Conservation (phyloP, 2,329 filamentous ascomycete genomes). For the Eurotiales sp. region DNA sequence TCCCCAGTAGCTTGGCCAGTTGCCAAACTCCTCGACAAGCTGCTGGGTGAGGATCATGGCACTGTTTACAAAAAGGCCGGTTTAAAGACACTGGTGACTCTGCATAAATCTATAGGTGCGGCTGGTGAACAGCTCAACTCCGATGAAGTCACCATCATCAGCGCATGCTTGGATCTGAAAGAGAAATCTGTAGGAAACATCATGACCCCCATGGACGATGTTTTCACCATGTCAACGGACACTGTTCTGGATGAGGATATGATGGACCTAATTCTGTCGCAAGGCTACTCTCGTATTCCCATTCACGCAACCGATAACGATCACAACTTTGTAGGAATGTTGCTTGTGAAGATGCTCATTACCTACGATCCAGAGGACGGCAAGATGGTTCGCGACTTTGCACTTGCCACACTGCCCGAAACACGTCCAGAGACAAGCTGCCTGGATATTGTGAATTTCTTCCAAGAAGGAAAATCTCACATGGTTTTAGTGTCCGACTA, state of each 20-base stretch:
- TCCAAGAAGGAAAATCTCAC: slow-evolving; percentile 98
- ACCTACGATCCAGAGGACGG: slow-evolving; percentile 96
- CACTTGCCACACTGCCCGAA: slow-evolving; percentile 88
- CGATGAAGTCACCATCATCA: slow-evolving; percentile 98
- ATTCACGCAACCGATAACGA: slow-evolving; percentile 83
- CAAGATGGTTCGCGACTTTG: slow-evolving; percentile 82
- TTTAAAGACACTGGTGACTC: slow-evolving; percentile 88
- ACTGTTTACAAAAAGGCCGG: slow-evolving; percentile 98
- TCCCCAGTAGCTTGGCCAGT: slow-evolving; percentile 89
- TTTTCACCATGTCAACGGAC: slow-evolving; percentile 95
- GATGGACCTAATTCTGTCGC: slow-evolving; percentile 89
- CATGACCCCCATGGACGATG: slow-evolving; percentile 98
- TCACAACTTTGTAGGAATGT: slow-evolving; percentile 92
- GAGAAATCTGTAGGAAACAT: slow-evolving; percentile 92
- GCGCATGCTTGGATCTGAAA: slow-evolving; percentile 91
- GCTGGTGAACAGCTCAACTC: slow-evolving; percentile 85
- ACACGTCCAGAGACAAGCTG: slow-evolving; percentile 94
- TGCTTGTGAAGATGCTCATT: slow-evolving; percentile 96
- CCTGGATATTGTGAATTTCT: slow-evolving; percentile 98
- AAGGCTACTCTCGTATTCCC: slow-evolving; percentile 92
- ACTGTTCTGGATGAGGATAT: slow-evolving; percentile 88
- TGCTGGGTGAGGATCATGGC: slow-evolving; percentile 91
- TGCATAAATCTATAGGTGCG: slow-evolving; percentile 87
- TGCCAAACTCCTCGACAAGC: slow-evolving; percentile 88
- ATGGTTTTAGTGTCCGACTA: slow-evolving; percentile 93